Base-by-base conservation (phyloP, 352 stramenopile genomes). In the Thalassiosira pacifica region DNA sequence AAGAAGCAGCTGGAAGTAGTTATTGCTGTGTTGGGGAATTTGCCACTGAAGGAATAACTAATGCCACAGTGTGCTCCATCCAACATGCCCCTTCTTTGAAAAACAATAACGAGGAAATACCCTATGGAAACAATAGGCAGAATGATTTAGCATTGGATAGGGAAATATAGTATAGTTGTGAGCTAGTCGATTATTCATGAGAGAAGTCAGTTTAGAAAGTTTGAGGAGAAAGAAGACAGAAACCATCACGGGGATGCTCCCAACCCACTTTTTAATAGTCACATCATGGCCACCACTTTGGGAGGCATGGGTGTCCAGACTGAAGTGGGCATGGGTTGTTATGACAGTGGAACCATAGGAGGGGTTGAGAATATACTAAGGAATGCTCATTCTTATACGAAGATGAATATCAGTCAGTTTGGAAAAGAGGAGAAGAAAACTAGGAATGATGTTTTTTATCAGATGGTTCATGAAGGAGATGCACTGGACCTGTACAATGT, bases 401-500 rank as follows among this genome's bases (percentile, higher is more conserved):
- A 99, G 85, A 97, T 98, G 91, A 98, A 98, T 82, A 93, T 98
- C 86, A 98, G 94, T 85, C 96, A 98, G 85, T 98, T 98, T 93
- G 97, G 97, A 70, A 99, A 98, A 77, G 96, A 98, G 61, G 96
- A 99, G 89, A 95, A 96, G 60, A 94, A 96, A 59, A 99, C 97
- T 37, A 93, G 97, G 78, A 97, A 13, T 48, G 37, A 48, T 48
- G 6, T 48, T 48, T 48, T 48, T 13, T 48, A 48, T 34, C 93
- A 98, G 93, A 98, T 99, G 96, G 97, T 97, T 87, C 96, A 98
- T 91, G 97, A 96, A 13, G 97, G 97, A 82, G 97, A 97, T 90
- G 98, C 97, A 45, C 85, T 98, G 61, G 97, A 98, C 76, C 83
- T 99, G 18, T 96, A 99, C 82, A 96, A 98, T 72, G 98, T 98